Evolutionary conservation across 192 early-diverging fungal species (phyloP), one percentile per base, ranked within the genome.

Genomic region (Chytriomyces sp.): DNA sequence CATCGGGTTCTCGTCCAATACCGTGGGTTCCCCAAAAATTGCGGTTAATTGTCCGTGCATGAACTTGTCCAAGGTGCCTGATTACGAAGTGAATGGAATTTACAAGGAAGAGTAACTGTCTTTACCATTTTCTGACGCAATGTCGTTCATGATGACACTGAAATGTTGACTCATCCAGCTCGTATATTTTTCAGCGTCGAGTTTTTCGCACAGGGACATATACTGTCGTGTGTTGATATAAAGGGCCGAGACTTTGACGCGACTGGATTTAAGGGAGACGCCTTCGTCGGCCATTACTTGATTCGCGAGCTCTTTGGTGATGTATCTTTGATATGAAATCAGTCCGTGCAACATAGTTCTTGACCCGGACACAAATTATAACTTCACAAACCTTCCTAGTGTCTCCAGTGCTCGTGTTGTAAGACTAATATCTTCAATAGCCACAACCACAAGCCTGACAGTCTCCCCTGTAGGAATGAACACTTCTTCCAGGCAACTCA

Each of bases 281-380:
- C 68, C 68, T 22, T 28, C 12, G 3, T 70, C 68, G 17, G 28
- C 12, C 39, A 70, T 19, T 4, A 70, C 68, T 0, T 26, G 53
- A 14, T 70, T 33, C 14, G 68, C 57, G 19, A 70, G 37, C 59
- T 70, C n/a, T 59, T 54, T 54, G 38, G 68, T 70, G 32, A 70
- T 70, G 36, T 70, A 70, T 28, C 68, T 70, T 37, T 0, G 31
- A 40, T 37, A 62, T 0, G 38, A 62, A 39, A 49, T n/a, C 14
- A 49, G 22, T 2, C 2, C 2, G 14, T 44, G 19, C 7, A 49
- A 49, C 44, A 49, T n/a, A 49, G 41, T n/a, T n/a, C n/a, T n/a
- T n/a, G 41, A 49, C 12, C n/a, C n/a, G 41, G n/a, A n/a, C 41
- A n/a, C 41, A 49, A n/a, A 0, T 49, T 49, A 49, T n/a, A 0